Percentiles rank a stretch among this genome's conserved stretches.
These are phyloP conservation scores for Isoetes engelmannii DNA, from an alignment of 83 land plant species.

Conservation along the genomic window DNA sequence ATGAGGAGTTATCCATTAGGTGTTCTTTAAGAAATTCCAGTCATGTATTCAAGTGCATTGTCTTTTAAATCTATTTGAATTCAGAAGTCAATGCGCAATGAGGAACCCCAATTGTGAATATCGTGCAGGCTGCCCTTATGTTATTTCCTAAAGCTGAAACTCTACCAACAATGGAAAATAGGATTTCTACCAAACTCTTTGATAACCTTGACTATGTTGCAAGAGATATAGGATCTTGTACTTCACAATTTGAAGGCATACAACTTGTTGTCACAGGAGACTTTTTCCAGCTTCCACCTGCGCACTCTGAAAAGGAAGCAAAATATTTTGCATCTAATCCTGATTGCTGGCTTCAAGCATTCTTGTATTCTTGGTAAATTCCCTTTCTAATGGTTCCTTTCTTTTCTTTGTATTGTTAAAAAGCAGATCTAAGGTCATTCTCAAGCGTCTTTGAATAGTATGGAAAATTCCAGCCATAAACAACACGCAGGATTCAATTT, in stretches of 20 bases:
- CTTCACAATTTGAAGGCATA: slow-evolving; percentile 73
- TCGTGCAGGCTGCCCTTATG: slow-evolving; percentile 28
- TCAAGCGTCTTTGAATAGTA: too few relatives aligned
- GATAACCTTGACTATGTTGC: slow-evolving; percentile 58
- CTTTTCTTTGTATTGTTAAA: too few relatives aligned
- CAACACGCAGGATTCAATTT: too few relatives aligned
- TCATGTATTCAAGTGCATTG: neutral
- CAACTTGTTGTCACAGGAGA: slow-evolving; percentile 72
- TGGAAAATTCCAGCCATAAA: too few relatives aligned
- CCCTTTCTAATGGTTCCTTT: too few relatives aligned
- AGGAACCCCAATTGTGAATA: neutral
- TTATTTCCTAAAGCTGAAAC: slow-evolving; percentile 41
- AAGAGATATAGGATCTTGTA: slow-evolving; percentile 17
- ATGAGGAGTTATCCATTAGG: neutral
- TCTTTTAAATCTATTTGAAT: neutral
- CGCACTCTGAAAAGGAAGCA: slow-evolving; percentile 26
- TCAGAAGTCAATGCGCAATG: neutral
- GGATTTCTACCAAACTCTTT: too few relatives aligned
- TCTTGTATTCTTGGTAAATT: too few relatives aligned
- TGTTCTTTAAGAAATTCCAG: neutral
- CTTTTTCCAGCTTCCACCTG: slow-evolving; percentile 72
- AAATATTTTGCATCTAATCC: slow-evolving; percentile 66
- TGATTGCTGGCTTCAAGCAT: slow-evolving; percentile 87
- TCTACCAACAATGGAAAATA: slow-evolving; percentile 15
- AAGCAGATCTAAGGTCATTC: too few relatives aligned